Evolutionary conservation across 441 rosid genomes (phyloP).

Genomic region (Erodium moschatum): DNA sequence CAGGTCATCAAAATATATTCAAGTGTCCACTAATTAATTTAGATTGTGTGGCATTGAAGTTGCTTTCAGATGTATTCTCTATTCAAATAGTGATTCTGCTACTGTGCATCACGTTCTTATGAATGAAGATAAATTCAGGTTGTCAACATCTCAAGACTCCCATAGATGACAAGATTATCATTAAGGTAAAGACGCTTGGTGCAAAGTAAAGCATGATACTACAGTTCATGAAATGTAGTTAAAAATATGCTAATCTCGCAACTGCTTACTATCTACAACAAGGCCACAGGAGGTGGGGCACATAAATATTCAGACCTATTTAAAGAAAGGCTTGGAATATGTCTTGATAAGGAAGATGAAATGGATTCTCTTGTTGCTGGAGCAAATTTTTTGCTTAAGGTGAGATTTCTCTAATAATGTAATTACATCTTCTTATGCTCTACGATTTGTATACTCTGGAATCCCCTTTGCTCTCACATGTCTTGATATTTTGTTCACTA

Average conservation of each 20-base stretch:
- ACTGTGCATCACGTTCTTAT: constrained; percentile 26
- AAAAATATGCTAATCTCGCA: background rate
- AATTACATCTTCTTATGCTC: background rate
- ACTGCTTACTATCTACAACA: constrained; percentile 27
- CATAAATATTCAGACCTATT: constrained; percentile 81
- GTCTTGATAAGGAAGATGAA: constrained; percentile 97
- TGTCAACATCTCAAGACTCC: constrained; percentile 30
- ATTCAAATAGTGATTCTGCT: constrained; percentile 9
- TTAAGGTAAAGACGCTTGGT: constrained; percentile 49
- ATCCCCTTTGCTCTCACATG: background rate
- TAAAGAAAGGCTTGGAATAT: constrained; percentile 84
- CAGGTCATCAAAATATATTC: background rate
- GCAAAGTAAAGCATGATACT: constrained; percentile 16
- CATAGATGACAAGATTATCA: constrained; percentile 27
- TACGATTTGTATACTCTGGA: background rate
- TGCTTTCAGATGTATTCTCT: background rate
- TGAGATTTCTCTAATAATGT: constrained; percentile 17
- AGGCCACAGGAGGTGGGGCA: constrained; percentile 99
- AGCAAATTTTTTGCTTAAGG: constrained; percentile 96
- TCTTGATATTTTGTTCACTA: background rate
- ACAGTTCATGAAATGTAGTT: background rate
- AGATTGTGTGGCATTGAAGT: background rate
- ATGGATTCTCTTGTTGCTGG: constrained; percentile 97
- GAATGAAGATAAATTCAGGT: constrained; percentile 42
- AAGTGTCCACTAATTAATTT: background rate